phyloP scores from a whole-genome alignment of 2,329 filamentous ascomycete genomes.

The Neofusicoccum ribis region DNA sequence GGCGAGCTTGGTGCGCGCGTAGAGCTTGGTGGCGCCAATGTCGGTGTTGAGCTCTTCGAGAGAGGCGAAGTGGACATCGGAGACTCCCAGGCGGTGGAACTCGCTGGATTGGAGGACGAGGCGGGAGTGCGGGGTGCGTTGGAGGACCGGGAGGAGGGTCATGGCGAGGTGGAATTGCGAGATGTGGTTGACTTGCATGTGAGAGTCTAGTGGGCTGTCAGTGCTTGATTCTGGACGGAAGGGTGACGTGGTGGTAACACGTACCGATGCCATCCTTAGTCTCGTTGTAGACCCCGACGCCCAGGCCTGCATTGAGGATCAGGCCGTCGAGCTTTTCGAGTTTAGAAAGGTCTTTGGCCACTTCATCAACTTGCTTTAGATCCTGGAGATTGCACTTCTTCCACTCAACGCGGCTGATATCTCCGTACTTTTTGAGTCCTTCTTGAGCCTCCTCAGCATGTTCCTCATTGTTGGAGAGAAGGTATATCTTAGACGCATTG shows the following conservation, averaged over 20 bases:
- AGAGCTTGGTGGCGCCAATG: slow-evolving; percentile 50
- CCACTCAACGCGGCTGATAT: slow-evolving; percentile 47
- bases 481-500: slow-evolving; percentile 48
- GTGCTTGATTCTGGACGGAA: no score
- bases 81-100: slow-evolving; percentile 39
- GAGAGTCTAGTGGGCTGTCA: slow-evolving; percentile 35
- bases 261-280: slow-evolving; percentile 49
- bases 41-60: slow-evolving; percentile 52
- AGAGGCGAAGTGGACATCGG: slow-evolving; percentile 44
- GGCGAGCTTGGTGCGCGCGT: slow-evolving; percentile 53
- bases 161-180: slow-evolving; percentile 53
- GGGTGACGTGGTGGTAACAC: background rate
- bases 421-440: slow-evolving; percentile 46
- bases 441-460: slow-evolving; percentile 49
- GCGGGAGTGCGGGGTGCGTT: slow-evolving; percentile 45
- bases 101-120: slow-evolving; percentile 54
- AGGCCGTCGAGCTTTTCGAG: slow-evolving; percentile 49
- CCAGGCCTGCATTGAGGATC: slow-evolving; percentile 52
- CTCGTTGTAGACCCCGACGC: slow-evolving; percentile 51
- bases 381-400: slow-evolving; percentile 50
- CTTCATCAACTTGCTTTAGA: slow-evolving; percentile 47
- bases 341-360: slow-evolving; percentile 46
- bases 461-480: slow-evolving; percentile 52
- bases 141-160: slow-evolving; percentile 43
- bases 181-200: slow-evolving; percentile 55